Evolutionary conservation across 2,329 filamentous ascomycete species (phyloP).

Genomic region (Penicillium rolfsii): DNA sequence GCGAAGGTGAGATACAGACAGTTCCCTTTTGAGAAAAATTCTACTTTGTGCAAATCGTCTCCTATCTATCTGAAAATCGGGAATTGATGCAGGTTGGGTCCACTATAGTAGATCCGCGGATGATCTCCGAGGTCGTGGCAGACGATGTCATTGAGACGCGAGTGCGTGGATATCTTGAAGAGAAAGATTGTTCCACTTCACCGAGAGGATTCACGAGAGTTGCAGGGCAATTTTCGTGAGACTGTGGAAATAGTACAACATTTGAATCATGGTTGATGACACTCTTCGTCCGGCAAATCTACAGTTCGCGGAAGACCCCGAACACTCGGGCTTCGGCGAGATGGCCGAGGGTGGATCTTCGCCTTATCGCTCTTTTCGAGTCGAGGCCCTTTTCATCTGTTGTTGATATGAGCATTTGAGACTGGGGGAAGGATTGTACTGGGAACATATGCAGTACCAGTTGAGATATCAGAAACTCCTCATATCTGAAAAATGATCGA

Average conservation of each 20-base stretch:
- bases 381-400: neutral
- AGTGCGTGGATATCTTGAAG: neutral
- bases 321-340: constrained; percentile 9
- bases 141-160: neutral
- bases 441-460: no score
- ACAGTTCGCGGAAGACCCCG: constrained; percentile 1
- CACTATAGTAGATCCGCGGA: neutral
- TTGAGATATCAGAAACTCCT: no score
- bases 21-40: neutral
- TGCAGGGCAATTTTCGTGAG: neutral
- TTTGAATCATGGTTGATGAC: neutral
- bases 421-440: neutral
- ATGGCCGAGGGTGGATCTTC: constrained; percentile 13
- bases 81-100: constrained; percentile 9
- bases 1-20: neutral
- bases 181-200: neutral
- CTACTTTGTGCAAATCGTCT: neutral
- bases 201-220: neutral
- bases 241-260: no score
- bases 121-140: constrained; percentile 7
- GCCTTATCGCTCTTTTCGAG: neutral
- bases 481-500: no score
- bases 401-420: neutral
- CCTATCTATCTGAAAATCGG: constrained; percentile 4
- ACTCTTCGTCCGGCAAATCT: neutral